Evolutionary conservation across 148 eudicot species (phyloP).

Genomic region (Amaranthus palmeri): DNA sequence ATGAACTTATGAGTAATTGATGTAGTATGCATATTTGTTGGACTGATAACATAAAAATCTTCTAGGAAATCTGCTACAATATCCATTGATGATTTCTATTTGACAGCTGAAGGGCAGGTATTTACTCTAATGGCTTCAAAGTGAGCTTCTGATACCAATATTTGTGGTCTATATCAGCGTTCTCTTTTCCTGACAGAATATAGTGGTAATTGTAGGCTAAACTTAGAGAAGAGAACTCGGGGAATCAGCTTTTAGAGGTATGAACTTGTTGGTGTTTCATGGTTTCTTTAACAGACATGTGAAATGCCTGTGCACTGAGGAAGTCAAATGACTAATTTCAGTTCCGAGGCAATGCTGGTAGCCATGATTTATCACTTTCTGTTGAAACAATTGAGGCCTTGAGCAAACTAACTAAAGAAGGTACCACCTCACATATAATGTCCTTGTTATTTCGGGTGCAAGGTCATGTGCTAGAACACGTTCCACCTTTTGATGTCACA

Average conservation of each 20-base stretch:
- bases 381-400: constrained; percentile 76
- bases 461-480: constrained; percentile 3
- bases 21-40: constrained; percentile 11
- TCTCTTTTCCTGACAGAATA: constrained; percentile 22
- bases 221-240: constrained; percentile 76
- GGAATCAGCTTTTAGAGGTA: constrained; percentile 91
- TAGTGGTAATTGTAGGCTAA: constrained; percentile 48
- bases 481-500: not conserved
- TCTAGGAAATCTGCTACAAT: constrained; percentile 83
- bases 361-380: constrained; percentile 86
- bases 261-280: not conserved
- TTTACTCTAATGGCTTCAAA: constrained; percentile 7
- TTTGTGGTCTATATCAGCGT: constrained; percentile 14
- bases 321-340: constrained; percentile 32
- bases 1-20: constrained; percentile 5
- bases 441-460: not conserved
- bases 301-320: constrained; percentile 8
- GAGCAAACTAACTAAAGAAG: constrained; percentile 76
- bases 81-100: constrained; percentile 96
- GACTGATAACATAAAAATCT: constrained; percentile 30
- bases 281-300: not conserved
- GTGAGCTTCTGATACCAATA: constrained; percentile 7
- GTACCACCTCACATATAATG: constrained; percentile 26
- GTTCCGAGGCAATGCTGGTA: constrained; percentile 99
- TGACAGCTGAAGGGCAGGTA: constrained; percentile 94